Base-by-base conservation (phyloP, 2,329 filamentous ascomycete genomes). In the Aspergillus sp. region DNA sequence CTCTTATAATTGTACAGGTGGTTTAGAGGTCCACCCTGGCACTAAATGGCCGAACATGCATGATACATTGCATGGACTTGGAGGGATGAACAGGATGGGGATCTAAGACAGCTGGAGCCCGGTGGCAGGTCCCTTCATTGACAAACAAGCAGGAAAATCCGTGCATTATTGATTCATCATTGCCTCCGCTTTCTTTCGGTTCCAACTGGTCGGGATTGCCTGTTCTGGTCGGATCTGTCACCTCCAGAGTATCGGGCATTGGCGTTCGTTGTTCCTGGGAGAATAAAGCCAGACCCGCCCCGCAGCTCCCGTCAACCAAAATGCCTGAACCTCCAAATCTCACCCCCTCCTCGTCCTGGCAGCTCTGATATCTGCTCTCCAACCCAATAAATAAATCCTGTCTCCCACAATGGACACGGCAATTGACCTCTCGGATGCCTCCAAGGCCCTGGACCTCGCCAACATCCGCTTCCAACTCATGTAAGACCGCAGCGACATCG, bases 391-490 rank as follows among this genome's bases (percentile, higher is more conserved):
- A 6, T 17, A 47, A 24, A 41, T 1, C 4, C 14, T 35, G 4
- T n/a, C 39, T 31, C 23, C 21, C 68, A 76, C 62, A 54, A 99
- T 99, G 95, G 95, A 99, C 74, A 83, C 90, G 17, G 86, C 91
- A 48, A 91, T 98, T 70, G 92, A 97, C 74, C 86, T 96, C 60
- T 90, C 87, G 40, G 90, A 98, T 76, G 85, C 88, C 70, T 86
- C 86, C 65, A 90, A 91, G 79, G 93, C 93, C 15, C 81, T 99
- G 68, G 93, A 98, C 73, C 84, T 99, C 49, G 84, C 86, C 62
- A 91, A 95, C 72, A 99, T 98, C 73, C 90, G 95, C 62, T 96
- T 91, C 77, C 91, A 96, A 76, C 80, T 97, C 62, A 96, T 96
- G 93, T 96, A 77, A 77, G 85, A 75, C 45, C n/a, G n/a, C 24